These are phyloP conservation scores for Coniferiporia sulphurascens DNA, from an alignment of 1,284 basidiomycete genomes.

Conservation along the genomic window DNA sequence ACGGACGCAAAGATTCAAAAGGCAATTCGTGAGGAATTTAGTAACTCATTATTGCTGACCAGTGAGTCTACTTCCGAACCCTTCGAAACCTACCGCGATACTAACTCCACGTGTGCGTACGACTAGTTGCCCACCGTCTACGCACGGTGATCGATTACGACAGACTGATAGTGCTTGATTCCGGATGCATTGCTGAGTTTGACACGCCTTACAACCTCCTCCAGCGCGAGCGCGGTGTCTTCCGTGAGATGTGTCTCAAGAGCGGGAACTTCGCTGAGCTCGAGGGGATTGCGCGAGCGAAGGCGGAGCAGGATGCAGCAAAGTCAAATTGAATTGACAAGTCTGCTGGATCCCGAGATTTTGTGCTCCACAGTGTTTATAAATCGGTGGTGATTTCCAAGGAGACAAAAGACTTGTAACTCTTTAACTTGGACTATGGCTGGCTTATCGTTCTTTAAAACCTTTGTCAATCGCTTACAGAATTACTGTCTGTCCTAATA, in stretches of 20 bases:
- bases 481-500: too few relatives aligned
- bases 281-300: constrained; percentile 7
- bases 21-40: constrained; percentile 71
- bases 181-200: constrained; percentile 48
- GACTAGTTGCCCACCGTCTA: constrained; percentile 66
- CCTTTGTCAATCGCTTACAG: too few relatives aligned
- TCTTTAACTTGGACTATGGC: too few relatives aligned
- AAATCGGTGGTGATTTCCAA: too few relatives aligned
- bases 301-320: constrained; percentile 4
- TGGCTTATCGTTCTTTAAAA: too few relatives aligned
- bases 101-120: constrained; percentile 1
- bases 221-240: constrained; percentile 25
- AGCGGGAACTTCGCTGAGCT: constrained; percentile 38
- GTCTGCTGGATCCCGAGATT: too few relatives aligned
- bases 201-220: constrained; percentile 28
- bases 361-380: too few relatives aligned
- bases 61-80: constrained; percentile 54
- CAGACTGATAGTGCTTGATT: constrained; percentile 80
- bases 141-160: constrained; percentile 90
- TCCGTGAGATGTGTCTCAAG: constrained; percentile 40
- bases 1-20: constrained; percentile 85
- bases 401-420: too few relatives aligned
- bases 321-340: too few relatives aligned
- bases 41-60: constrained; percentile 74
- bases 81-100: constrained; percentile 5